phyloP scores from a whole-genome alignment of 2,329 filamentous ascomycete species.

The Neonectria hederae region DNA sequence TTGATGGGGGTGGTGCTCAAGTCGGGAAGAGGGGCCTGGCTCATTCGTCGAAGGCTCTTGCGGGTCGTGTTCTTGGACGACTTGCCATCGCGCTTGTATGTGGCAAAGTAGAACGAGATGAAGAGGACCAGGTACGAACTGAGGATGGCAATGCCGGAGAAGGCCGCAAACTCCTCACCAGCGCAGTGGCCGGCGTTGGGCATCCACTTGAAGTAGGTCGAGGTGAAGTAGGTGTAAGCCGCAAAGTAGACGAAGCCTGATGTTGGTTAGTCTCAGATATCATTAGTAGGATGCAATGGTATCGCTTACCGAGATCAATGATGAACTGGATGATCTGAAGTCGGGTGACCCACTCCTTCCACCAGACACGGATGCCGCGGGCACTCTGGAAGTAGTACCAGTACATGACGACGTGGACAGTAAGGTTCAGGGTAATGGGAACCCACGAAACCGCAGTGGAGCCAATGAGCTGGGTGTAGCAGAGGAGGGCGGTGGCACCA shows the following conservation, averaged over 20 bases:
- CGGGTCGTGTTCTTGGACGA: slow-evolving; percentile 77
- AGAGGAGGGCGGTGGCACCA: slow-evolving; percentile 93
- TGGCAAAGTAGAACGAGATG: slow-evolving; percentile 98
- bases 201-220: slow-evolving; percentile 94
- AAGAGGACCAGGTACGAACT: slow-evolving; percentile 97
- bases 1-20: slow-evolving; percentile 61
- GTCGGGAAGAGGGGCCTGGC: slow-evolving; percentile 77
- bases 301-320: slow-evolving; percentile 85
- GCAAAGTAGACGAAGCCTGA: slow-evolving; percentile 95
- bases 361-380: slow-evolving; percentile 95
- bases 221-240: slow-evolving; percentile 79
- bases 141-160: slow-evolving; percentile 90
- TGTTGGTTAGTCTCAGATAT: slow-evolving; percentile 32
- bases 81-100: slow-evolving; percentile 90
- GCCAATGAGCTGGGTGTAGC: slow-evolving; percentile 96
- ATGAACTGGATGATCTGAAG: slow-evolving; percentile 98
- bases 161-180: slow-evolving; percentile 95
- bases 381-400: slow-evolving; percentile 99
- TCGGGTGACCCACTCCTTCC: slow-evolving; percentile 99
- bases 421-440: slow-evolving; percentile 89
- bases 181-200: slow-evolving; percentile 88
- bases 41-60: slow-evolving; percentile 76
- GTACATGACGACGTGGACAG: slow-evolving; percentile 99
- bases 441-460: slow-evolving; percentile 96
- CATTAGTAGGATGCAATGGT: not conserved